These are phyloP conservation scores for Lachnellula arida DNA, from an alignment of 2,329 filamentous ascomycete genomes.

Conservation along the genomic window DNA sequence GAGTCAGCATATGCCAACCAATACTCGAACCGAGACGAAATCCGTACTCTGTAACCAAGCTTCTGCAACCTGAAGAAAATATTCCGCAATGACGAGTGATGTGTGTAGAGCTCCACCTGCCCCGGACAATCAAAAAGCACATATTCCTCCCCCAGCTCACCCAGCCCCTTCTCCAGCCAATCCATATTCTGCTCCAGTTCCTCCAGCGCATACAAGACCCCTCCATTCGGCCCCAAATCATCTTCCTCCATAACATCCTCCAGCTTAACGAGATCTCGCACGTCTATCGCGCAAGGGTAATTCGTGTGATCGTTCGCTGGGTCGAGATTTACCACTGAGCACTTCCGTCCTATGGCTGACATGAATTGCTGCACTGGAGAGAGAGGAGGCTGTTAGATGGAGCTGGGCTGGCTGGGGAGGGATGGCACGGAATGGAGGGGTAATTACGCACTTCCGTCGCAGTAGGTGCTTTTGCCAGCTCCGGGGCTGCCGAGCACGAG, in stretches of 20 bases:
- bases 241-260: slow-evolving; percentile 96
- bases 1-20: slow-evolving; percentile 22
- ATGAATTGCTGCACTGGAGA: slow-evolving; percentile 87
- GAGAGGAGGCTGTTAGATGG: not conserved
- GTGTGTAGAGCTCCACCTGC: slow-evolving; percentile 95
- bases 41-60: slow-evolving; percentile 79
- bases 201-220: slow-evolving; percentile 87
- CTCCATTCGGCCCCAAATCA: slow-evolving; percentile 85
- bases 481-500: slow-evolving; percentile 92
- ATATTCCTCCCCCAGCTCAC: slow-evolving; percentile 82
- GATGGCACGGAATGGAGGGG: not conserved
- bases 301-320: slow-evolving; percentile 91
- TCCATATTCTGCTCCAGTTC: slow-evolving; percentile 92
- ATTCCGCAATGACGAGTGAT: slow-evolving; percentile 85
- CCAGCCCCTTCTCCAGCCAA: slow-evolving; percentile 80
- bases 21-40: slow-evolving; percentile 13
- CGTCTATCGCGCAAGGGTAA: slow-evolving; percentile 86
- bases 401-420: slow-evolving; percentile 5
- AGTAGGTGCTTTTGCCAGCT: slow-evolving; percentile 95
- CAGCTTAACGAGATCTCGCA: slow-evolving; percentile 80
- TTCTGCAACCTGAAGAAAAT: slow-evolving; percentile 91
- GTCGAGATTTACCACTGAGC: slow-evolving; percentile 93
- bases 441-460: slow-evolving; percentile 72
- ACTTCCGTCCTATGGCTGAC: slow-evolving; percentile 89
- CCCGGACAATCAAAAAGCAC: slow-evolving; percentile 94